Evolutionary conservation across 164 flowering plant genomes (phyloP), one percentile per base, ranked within the genome.

Genomic region (Vitis rotundifolia): DNA sequence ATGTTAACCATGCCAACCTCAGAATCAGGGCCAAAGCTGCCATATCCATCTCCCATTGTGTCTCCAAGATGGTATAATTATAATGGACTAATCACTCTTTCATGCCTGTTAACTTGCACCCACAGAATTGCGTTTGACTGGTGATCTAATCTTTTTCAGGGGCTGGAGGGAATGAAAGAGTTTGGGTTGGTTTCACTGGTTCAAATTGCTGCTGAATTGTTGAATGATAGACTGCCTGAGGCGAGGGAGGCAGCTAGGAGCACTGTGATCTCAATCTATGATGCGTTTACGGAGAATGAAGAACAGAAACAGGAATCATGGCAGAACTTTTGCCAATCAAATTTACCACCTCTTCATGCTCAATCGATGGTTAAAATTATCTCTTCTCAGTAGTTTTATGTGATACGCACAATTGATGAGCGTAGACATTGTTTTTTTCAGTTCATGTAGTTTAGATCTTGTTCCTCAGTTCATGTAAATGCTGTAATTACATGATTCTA

Each of bases 231-330:
- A 57, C 85, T 94, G 53, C 98, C 97, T 0, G 97, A 89, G 78
- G 98, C 97, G 9, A 84, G 98, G 68, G 97, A 91, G 67, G 93
- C 97, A 5, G 97, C 97, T 52, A 72, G 99, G 65, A 78, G 86
- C 48, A 86, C 80, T 1, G 78, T 82, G n/a, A 62, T 72, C 11
- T 80, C 84, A 0, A 49, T 88, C 7, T 81, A 79, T 53, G 71
- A 76, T 64, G 84, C 77, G 7, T 70, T 81, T 11, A 73, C 72
- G 1, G 78, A 75, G 15, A 73, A 79, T n/a, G 88, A 86, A 69
- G 96, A 88, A 9, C 59, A 76, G 26, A 83, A 88, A 68, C 66
- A 76, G 54, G 96, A 89, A 69, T 66, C 72, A 9, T 95, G 99
- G 99, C 85, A 87, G 70, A 82, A 59, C 61, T 85, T 93, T 51